Conservation (phyloP, 2,329 filamentous ascomycete species). For the Lecanicillium sp. region DNA sequence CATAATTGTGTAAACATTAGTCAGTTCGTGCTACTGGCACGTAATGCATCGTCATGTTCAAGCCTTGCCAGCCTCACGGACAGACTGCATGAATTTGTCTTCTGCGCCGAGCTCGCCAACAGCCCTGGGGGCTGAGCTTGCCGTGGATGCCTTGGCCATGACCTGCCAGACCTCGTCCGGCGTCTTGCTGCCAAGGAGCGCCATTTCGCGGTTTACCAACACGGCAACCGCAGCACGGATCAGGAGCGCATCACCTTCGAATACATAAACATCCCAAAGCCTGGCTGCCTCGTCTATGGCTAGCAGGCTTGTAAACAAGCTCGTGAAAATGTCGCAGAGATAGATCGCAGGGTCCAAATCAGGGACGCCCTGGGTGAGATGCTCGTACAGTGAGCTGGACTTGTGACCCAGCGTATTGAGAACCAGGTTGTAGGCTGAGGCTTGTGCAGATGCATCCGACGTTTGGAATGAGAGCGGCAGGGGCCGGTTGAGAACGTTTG, state of each 20-base stretch:
- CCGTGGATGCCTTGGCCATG: constrained; percentile 21
- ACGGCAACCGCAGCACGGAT: constrained; percentile 65
- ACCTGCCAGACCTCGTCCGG: constrained; percentile 34
- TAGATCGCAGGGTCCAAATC: constrained; percentile 42
- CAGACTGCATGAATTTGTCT: constrained; percentile 35
- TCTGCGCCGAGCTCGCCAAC: constrained; percentile 37
- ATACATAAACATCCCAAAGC: constrained; percentile 75
- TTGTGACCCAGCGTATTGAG: constrained; percentile 59
- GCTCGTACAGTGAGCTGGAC: constrained; percentile 52
- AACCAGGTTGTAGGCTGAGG: constrained; percentile 60
- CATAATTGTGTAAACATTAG: too few species aligned
- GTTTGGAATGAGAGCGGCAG: constrained; percentile 69
- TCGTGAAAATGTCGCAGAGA: constrained; percentile 52
- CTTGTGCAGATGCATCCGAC: constrained; percentile 58
- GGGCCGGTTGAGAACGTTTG: constrained; percentile 70
- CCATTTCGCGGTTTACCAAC: constrained; percentile 45
- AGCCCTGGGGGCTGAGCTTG: constrained; percentile 22
- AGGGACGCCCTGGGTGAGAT: constrained; percentile 46
- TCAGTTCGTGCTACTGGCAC: too few species aligned
- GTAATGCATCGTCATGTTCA: constrained; percentile 9
- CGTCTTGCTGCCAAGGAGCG: constrained; percentile 38
- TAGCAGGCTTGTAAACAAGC: constrained; percentile 54
- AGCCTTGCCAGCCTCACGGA: constrained; percentile 30
- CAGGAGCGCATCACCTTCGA: constrained; percentile 68
- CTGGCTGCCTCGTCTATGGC: constrained; percentile 62